Evolutionary conservation across 1,284 basidiomycete species (phyloP).

Genomic region (Moniliophthora roreri): DNA sequence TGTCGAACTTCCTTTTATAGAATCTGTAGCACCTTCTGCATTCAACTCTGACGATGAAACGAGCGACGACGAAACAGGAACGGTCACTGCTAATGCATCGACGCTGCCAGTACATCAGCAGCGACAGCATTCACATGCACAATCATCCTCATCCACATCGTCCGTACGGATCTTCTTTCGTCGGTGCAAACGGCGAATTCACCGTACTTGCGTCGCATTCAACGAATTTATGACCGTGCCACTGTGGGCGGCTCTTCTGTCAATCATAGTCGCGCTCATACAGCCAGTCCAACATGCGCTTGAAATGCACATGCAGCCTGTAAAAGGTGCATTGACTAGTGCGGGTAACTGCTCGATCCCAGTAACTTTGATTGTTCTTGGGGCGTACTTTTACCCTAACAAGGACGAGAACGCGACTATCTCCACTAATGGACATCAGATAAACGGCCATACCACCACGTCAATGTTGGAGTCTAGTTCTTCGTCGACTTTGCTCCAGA

Average conservation of each 20-base stretch:
- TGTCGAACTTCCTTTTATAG: constrained; percentile 28
- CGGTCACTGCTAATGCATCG: neutral
- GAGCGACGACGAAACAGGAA: constrained; percentile 17
- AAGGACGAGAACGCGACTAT: constrained; percentile 23
- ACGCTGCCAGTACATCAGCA: neutral
- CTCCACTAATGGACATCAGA: neutral
- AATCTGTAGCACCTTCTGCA: constrained; percentile 19
- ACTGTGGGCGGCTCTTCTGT: constrained; percentile 78
- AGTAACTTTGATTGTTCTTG: constrained; percentile 87
- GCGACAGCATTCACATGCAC: neutral
- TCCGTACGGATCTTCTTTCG: constrained; percentile 25
- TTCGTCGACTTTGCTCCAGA: constrained; percentile 38
- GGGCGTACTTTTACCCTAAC: constrained; percentile 81
- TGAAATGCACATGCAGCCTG: constrained; percentile 58
- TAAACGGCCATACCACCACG: constrained; percentile 2
- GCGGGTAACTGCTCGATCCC: constrained; percentile 88
- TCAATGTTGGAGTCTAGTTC: constrained; percentile 17
- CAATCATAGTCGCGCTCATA: constrained; percentile 80
- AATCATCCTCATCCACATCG: constrained; percentile 11
- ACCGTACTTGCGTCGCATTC: constrained; percentile 41
- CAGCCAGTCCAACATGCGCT: constrained; percentile 74
- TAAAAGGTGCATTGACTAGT: constrained; percentile 71
- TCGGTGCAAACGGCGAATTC: constrained; percentile 29
- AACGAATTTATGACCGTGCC: constrained; percentile 88
- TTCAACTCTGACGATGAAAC: constrained; percentile 26